Conservation (phyloP, 1,284 basidiomycete genomes). For the Rhodofomes roseus region DNA sequence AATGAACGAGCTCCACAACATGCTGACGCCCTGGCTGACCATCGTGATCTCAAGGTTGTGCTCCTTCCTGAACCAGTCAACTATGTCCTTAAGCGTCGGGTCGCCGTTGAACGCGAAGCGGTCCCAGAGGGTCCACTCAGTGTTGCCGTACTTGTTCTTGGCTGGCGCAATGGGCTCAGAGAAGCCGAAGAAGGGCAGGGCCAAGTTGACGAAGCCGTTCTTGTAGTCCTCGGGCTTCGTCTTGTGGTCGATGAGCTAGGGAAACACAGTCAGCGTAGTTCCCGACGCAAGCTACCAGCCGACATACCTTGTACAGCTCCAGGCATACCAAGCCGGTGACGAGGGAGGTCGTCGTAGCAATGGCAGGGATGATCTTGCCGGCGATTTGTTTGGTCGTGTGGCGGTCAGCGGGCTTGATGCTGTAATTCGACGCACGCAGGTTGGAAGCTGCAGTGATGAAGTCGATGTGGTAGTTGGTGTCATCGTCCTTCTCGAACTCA, state of each 20-base stretch:
- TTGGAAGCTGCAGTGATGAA: slow-evolving; percentile 99
- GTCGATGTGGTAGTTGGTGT: slow-evolving; percentile 97
- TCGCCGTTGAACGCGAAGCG: slow-evolving; percentile 92
- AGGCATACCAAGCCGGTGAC: slow-evolving; percentile 95
- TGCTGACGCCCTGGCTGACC: slow-evolving; percentile 96
- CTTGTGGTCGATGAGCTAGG: slow-evolving; percentile 96
- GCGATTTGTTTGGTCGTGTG: slow-evolving; percentile 99
- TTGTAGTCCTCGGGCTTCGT: slow-evolving; percentile 93
- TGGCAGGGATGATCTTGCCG: slow-evolving; percentile 99
- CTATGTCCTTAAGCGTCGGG: slow-evolving; percentile 85
- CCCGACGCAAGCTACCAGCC: neutral
- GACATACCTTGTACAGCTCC: slow-evolving; percentile 89
- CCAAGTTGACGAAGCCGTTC: slow-evolving; percentile 98
- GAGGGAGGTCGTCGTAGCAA: slow-evolving; percentile 96
- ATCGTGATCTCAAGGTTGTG: slow-evolving; percentile 91
- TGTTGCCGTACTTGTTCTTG: slow-evolving; percentile 84
- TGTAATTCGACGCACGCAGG: slow-evolving; percentile 95
- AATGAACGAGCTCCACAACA: slow-evolving; percentile 95
- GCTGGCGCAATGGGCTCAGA: slow-evolving; percentile 95
- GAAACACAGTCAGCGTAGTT: neutral
- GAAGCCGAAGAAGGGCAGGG: slow-evolving; percentile 98
- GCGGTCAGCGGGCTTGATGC: slow-evolving; percentile 83
- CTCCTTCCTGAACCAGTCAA: slow-evolving; percentile 81
- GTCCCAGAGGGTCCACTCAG: slow-evolving; percentile 99
- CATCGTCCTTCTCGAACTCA: slow-evolving; percentile 99